Evolutionary conservation across 1,284 basidiomycete genomes (phyloP).

Genomic region (Xanthoconium separans): DNA sequence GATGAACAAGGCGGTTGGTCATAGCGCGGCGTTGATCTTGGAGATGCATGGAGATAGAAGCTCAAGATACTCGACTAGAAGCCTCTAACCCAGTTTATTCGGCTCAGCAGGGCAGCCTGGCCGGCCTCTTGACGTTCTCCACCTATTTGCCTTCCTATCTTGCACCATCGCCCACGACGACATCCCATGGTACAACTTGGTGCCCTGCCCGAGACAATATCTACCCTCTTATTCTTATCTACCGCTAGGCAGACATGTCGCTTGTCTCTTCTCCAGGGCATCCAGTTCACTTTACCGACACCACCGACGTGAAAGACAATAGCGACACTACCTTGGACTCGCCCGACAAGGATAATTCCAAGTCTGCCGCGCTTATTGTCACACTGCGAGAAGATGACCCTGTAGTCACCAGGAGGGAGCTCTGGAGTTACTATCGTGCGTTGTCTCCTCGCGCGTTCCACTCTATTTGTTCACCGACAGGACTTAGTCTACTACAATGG

Average conservation of each 20-base stretch:
- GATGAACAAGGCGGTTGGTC: no score
- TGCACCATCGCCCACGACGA: no score
- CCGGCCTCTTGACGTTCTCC: no score
- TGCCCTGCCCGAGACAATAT: no score
- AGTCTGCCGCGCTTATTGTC: constrained; percentile 27
- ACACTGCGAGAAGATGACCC: constrained; percentile 48
- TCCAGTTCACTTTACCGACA: background rate
- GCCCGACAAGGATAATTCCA: background rate
- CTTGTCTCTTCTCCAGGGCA: background rate
- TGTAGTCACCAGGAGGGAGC: constrained; percentile 56
- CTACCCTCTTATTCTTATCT: no score
- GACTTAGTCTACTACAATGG: constrained; percentile 67
- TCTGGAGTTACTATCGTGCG: constrained; percentile 73
- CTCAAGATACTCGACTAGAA: no score
- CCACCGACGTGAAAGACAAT: background rate
- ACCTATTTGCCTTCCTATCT: no score
- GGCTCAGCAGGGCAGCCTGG: no score
- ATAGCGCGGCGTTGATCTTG: no score
- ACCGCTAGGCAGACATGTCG: constrained; percentile 6
- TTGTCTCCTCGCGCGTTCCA: constrained; percentile 19
- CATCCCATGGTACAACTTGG: no score
- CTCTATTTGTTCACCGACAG: background rate
- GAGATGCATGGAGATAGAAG: no score
- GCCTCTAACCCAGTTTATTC: no score
- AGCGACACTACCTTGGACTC: background rate